These are phyloP conservation scores for Naganishia albida DNA, from an alignment of 1,284 basidiomycete genomes.

Conservation along the genomic window DNA sequence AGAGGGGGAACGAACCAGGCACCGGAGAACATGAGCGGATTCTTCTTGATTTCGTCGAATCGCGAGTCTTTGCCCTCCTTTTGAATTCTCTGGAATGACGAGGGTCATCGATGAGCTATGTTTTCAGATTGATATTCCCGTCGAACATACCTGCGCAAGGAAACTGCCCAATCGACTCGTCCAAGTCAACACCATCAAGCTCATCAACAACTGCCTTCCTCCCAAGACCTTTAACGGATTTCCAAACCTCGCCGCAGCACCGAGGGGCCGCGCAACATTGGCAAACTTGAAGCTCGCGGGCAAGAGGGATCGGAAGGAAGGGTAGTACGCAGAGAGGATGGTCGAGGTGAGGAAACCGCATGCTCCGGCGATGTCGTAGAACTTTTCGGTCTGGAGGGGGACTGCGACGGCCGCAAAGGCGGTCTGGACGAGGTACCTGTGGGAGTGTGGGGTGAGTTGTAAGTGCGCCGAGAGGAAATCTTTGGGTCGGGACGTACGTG, in stretches of 20 bases:
- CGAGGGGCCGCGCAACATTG: conserved; percentile 19
- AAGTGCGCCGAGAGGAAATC: neutral
- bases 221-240: conserved; percentile 59
- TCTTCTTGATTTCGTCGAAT: conserved; percentile 68
- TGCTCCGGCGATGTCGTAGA: conserved; percentile 57
- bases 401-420: conserved; percentile 44
- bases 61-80: conserved; percentile 64
- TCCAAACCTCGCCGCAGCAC: conserved; percentile 15
- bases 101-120: conserved; percentile 2
- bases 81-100: conserved; percentile 55
- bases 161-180: conserved; percentile 65
- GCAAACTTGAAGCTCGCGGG: conserved; percentile 44
- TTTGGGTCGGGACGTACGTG: conserved; percentile 39
- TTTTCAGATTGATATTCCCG: neutral
- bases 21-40: conserved; percentile 63
- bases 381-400: conserved; percentile 45
- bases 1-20: conserved; percentile 59
- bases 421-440: conserved; percentile 45
- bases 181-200: conserved; percentile 63
- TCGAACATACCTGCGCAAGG: conserved; percentile 59
- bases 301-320: conserved; percentile 53
- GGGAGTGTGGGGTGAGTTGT: neutral
- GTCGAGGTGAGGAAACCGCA: conserved; percentile 54
- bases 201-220: conserved; percentile 64
- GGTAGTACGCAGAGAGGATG: conserved; percentile 52